Evolutionary conservation across 176 grass and related monocot genomes (phyloP).

Genomic region (Olyra latifolia): DNA sequence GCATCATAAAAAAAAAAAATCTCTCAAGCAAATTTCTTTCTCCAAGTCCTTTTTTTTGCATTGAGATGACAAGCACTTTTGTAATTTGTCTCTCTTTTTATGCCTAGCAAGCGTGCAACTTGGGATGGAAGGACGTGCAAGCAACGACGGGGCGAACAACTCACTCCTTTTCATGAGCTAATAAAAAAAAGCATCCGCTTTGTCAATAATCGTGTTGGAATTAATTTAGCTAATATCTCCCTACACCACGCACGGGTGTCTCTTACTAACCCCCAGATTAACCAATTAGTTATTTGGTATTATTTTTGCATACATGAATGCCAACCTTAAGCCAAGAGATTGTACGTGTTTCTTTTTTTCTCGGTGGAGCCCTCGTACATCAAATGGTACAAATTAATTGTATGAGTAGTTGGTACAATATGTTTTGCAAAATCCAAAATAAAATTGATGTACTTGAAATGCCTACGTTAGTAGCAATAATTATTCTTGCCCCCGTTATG

Average conservation of each 20-base stretch:
- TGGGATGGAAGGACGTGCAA: constrained; percentile 43
- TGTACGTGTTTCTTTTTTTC: background rate
- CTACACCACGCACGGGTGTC: constrained; percentile 24
- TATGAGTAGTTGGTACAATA: background rate
- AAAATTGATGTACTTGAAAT: background rate
- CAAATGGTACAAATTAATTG: background rate
- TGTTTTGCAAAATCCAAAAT: background rate
- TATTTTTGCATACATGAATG: background rate
- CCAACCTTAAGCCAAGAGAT: background rate
- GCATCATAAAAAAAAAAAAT: constrained; percentile 18
- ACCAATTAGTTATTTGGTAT: background rate
- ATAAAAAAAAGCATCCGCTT: background rate
- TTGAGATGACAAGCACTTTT: constrained; percentile 16
- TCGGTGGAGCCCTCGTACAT: background rate
- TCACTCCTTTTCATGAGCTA: constrained; percentile 26
- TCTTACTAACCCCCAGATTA: background rate
- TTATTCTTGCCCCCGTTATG: too few species aligned
- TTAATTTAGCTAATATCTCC: constrained; percentile 3
- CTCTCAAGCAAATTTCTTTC: background rate
- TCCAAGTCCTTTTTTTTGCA: background rate
- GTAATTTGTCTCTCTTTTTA: background rate
- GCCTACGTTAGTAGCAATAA: background rate
- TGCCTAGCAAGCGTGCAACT: constrained; percentile 33
- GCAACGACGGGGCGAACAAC: constrained; percentile 36
- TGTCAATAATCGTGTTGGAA: background rate